phyloP scores from a whole-genome alignment of 306 rosid species.

The Echinosophora koreensis region DNA sequence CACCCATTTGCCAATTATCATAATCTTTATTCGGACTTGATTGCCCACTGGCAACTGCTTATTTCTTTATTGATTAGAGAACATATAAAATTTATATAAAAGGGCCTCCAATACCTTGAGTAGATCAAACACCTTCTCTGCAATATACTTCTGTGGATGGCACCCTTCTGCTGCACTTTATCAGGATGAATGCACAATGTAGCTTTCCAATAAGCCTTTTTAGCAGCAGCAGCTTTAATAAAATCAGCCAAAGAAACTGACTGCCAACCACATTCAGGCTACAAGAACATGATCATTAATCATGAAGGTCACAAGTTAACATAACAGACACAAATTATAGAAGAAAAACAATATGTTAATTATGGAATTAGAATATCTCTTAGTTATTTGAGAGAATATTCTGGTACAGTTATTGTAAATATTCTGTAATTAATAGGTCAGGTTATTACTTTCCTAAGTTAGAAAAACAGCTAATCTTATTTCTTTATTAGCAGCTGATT shows the following conservation, averaged over 20 bases:
- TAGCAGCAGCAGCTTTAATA: constrained; percentile 77
- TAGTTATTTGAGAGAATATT: too few species aligned
- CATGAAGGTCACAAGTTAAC: constrained; percentile 45
- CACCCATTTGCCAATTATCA: neutral
- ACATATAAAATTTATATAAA: constrained; percentile 2
- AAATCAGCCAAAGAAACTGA: constrained; percentile 89
- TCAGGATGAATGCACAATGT: constrained; percentile 97
- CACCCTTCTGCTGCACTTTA: constrained; percentile 98
- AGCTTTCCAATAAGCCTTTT: constrained; percentile 88
- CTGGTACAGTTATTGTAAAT: too few species aligned
- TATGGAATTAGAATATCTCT: too few species aligned
- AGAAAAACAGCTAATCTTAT: too few species aligned
- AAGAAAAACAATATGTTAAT: constrained; percentile 5
- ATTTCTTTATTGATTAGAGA: constrained; percentile 1
- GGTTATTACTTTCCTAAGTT: too few species aligned
- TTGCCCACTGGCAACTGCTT: constrained; percentile 21
- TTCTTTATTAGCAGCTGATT: too few species aligned
- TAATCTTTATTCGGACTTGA: constrained; percentile 22
- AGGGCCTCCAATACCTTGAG: constrained; percentile 69
- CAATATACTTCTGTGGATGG: constrained; percentile 92
- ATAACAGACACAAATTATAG: constrained; percentile 23
- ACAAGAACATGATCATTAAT: constrained; percentile 80
- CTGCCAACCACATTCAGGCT: constrained; percentile 99
- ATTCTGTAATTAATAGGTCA: too few species aligned
- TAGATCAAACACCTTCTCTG: constrained; percentile 96